Evolutionary conservation across 2,329 filamentous ascomycete species (phyloP), one percentile per base, ranked within the genome.

Genomic region (Epichloe uncinata): DNA sequence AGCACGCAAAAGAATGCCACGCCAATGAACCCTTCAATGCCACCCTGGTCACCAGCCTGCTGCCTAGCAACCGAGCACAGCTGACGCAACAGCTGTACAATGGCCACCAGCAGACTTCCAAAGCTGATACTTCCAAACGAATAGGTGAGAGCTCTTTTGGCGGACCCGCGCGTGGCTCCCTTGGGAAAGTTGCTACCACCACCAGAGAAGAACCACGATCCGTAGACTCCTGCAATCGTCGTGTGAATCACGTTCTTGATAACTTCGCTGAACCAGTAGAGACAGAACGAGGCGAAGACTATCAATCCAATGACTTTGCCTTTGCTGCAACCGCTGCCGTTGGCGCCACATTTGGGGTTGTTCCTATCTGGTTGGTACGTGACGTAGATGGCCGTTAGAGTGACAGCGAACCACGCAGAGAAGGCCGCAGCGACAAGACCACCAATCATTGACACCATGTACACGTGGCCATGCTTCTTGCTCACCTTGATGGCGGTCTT

Each of bases 191-290:
- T 81, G 77, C 9, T 30, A 11, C 35, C 35, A 51, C 74, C 69
- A 0, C 78, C 67, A 55, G 79, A 84, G 64, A 95, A 96, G 70
- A 95, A 97, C 91, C 91, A 97, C 0, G 85, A 84, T 1, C 88
- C 90, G 59, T 95, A 96, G 0, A 95, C 82, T 0, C 91, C 90
- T 0, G 88, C 85, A 52, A 95, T 85, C 26, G 82, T 89, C 2
- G 84, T 85, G 63, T 97, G 89, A 44, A 95, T 87, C 0, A 87
- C 89, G 67, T 95, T 95, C 72, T 96, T 96, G 58, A 96, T 71
- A 77, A 85, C 91, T 64, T 97, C 91, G 2, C 86, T 84, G 55
- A 95, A 82, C 91, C 91, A 97, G 69, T 94, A 96, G 68, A 83
- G 87, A 48, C 89, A 84, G 60, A 97, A 96, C 0, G 89, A 95